These are phyloP conservation scores for Ophiocordyceps camponoti-floridani DNA, from an alignment of 2,329 filamentous ascomycete species.

Conservation along the genomic window DNA sequence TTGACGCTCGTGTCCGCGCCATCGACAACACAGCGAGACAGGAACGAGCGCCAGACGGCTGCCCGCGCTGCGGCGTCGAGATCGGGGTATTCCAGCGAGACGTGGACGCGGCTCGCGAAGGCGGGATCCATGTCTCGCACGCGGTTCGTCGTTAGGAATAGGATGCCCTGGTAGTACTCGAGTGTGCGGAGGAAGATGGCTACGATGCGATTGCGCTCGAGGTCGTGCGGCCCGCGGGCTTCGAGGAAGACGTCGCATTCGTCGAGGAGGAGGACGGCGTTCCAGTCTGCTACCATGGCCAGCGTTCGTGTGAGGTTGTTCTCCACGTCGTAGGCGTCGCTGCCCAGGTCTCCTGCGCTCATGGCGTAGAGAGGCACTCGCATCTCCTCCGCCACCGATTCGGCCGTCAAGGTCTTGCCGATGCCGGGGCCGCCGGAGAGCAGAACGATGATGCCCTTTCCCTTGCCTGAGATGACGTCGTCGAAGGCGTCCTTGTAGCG, in stretches of 20 bases:
- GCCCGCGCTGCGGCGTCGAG: slow-evolving; percentile 18
- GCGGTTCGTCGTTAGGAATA: slow-evolving; percentile 31
- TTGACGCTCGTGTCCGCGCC: slow-evolving; percentile 3
- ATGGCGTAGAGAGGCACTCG: slow-evolving; percentile 30
- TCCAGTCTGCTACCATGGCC: slow-evolving; percentile 45
- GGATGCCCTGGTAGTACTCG: slow-evolving; percentile 28
- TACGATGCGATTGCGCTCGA: slow-evolving; percentile 15
- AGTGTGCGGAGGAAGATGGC: slow-evolving; percentile 23
- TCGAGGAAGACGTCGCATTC: slow-evolving; percentile 25
- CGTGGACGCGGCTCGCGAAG: slow-evolving; percentile 28
- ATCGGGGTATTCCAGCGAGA: slow-evolving; percentile 26
- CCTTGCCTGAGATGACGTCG: slow-evolving; percentile 34
- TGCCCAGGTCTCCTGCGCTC: slow-evolving; percentile 52
- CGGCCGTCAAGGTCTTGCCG: slow-evolving; percentile 31
- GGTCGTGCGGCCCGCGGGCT: slow-evolving; percentile 15
- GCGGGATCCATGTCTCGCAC: slow-evolving; percentile 25
- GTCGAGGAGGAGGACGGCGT: slow-evolving; percentile 18
- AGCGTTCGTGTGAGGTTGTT: slow-evolving; percentile 32
- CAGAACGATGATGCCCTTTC: slow-evolving; percentile 29
- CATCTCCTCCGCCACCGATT: slow-evolving; percentile 30
- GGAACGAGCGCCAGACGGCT: slow-evolving; percentile 21
- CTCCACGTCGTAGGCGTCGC: slow-evolving; percentile 46
- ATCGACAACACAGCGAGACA: slow-evolving; percentile 8
- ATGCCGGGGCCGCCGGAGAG: slow-evolving; percentile 28
- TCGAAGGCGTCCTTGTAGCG: slow-evolving; percentile 24